Conservation (phyloP, 345 rosid genomes). For the Eucalyptus globulus region DNA sequence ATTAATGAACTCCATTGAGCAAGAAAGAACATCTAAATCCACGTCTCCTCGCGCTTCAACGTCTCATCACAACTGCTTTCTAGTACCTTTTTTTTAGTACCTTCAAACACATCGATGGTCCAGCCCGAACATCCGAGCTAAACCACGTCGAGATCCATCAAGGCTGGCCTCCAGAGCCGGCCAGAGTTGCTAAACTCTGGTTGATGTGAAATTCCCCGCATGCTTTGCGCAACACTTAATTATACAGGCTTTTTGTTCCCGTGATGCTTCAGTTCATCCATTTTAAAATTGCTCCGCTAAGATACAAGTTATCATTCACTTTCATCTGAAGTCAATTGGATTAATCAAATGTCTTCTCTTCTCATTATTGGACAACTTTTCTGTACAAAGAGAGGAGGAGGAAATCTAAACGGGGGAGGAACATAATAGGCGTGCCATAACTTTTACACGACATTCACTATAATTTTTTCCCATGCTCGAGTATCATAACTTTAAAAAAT, state of each 20-base stretch:
- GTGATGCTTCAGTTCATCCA: neutral
- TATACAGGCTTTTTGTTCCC: neutral
- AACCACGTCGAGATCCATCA: neutral
- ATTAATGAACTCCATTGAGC: neutral
- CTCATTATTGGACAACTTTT: neutral
- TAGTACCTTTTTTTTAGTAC: neutral
- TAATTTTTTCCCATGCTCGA: too few relatives aligned
- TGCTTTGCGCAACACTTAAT: neutral
- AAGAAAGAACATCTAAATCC: neutral
- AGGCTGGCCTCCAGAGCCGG: neutral
- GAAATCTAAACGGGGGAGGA: neutral
- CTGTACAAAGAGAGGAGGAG: neutral
- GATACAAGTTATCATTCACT: neutral
- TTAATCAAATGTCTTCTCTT: neutral
- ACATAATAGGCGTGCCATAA: too few relatives aligned
- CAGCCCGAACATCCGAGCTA: neutral
- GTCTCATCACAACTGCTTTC: neutral
- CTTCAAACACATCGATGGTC: neutral
- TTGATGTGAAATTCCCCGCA: neutral
- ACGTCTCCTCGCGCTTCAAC: neutral
- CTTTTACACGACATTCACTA: too few relatives aligned
- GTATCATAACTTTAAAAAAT: too few relatives aligned
- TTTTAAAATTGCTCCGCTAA: neutral
- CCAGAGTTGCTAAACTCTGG: neutral
- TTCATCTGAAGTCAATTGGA: neutral